Conservation (phyloP, 1,284 basidiomycete genomes). For the Sporisorium scitamineum region DNA sequence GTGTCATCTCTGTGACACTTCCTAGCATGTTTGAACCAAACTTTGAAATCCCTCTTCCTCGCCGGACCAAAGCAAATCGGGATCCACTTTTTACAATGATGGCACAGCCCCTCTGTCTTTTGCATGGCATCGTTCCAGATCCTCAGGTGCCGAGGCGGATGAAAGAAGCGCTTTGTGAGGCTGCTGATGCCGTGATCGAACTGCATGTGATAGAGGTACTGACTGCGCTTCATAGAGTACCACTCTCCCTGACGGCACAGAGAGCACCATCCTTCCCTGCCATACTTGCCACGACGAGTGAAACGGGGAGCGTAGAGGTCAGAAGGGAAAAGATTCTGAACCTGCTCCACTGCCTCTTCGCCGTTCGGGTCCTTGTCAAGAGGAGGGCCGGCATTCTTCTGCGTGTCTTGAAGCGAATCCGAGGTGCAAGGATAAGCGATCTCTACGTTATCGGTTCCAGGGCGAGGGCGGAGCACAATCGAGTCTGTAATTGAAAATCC, state of each 20-base stretch:
- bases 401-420: slow-evolving; percentile 1
- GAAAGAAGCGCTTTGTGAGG: slow-evolving; percentile 7
- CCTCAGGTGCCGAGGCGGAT: slow-evolving; percentile 5
- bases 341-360: slow-evolving; percentile 2
- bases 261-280: slow-evolving; percentile 24
- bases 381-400: slow-evolving; percentile 8
- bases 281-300: slow-evolving; percentile 16
- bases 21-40: slow-evolving; percentile 25
- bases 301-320: slow-evolving; percentile 30
- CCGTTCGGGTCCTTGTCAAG: not conserved
- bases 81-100: slow-evolving; percentile 21
- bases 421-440: slow-evolving; percentile 14
- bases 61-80: slow-evolving; percentile 23
- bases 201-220: slow-evolving; percentile 34
- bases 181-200: slow-evolving; percentile 28
- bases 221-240: slow-evolving; percentile 31
- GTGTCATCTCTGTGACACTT: slow-evolving; percentile 22
- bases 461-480: slow-evolving; percentile 15
- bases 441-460: slow-evolving; percentile 13
- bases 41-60: slow-evolving; percentile 24
- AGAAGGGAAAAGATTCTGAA: slow-evolving; percentile 11
- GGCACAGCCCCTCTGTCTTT: slow-evolving; percentile 20
- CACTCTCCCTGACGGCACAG: slow-evolving; percentile 25
- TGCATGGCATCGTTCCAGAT: slow-evolving; percentile 28
- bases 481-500: slow-evolving; percentile 7